phyloP scores from a whole-genome alignment of 2,329 filamentous ascomycete species.

The Tolypocladium inflatum region DNA sequence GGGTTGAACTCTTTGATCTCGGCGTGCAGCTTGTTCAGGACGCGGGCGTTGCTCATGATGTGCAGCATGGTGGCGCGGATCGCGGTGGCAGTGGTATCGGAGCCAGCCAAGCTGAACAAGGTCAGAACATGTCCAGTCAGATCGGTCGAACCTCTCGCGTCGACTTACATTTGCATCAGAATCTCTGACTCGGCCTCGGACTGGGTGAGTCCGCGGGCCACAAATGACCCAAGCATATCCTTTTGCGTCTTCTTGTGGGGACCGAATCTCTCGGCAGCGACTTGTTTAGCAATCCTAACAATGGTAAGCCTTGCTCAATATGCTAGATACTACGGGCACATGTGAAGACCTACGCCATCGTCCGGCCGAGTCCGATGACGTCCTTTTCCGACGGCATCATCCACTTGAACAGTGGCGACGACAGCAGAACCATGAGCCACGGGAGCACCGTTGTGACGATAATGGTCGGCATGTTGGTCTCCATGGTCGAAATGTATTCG shows the following conservation, averaged over 20 bases:
- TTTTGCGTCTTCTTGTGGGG: slow-evolving; percentile 29
- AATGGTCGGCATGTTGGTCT: slow-evolving; percentile 10
- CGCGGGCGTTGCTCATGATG: slow-evolving; percentile 37
- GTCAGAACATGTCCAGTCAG: not conserved
- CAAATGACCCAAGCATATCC: slow-evolving; percentile 42
- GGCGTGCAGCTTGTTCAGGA: slow-evolving; percentile 32
- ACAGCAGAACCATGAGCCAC: slow-evolving; percentile 22
- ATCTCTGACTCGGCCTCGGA: slow-evolving; percentile 34
- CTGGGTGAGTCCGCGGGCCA: slow-evolving; percentile 27
- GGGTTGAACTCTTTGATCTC: slow-evolving; percentile 11
- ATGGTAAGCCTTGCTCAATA: not conserved
- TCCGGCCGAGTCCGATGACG: slow-evolving; percentile 25
- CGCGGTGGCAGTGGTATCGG: slow-evolving; percentile 47
- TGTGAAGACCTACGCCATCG: slow-evolving; percentile 30
- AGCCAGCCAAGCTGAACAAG: slow-evolving; percentile 37
- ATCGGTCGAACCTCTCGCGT: not conserved
- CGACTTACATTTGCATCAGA: slow-evolving; percentile 23
- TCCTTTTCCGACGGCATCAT: slow-evolving; percentile 31
- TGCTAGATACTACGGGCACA: too few species aligned
- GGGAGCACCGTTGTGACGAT: slow-evolving; percentile 10
- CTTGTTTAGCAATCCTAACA: slow-evolving; percentile 30
- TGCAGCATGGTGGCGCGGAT: slow-evolving; percentile 43
- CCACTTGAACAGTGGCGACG: slow-evolving; percentile 27
- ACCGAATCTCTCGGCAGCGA: slow-evolving; percentile 35
- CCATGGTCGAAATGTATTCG: slow-evolving; percentile 35